Conservation (phyloP, 306 rosid species). For the Sicyos edulis region DNA sequence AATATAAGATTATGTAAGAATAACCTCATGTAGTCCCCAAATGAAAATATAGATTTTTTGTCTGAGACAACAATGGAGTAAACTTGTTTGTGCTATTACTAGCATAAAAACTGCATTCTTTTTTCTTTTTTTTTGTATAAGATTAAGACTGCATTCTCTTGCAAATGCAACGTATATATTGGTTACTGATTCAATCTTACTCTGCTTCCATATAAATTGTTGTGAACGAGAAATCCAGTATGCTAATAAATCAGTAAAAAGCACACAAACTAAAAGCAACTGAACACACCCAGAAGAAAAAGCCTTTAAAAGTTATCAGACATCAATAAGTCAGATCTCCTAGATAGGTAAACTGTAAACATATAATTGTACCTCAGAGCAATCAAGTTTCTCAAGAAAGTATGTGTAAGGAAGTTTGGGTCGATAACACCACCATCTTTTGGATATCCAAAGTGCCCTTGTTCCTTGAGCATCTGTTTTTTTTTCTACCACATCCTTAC, state of each 20-base stretch:
- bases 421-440: constrained; percentile 98
- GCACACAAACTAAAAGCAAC: not conserved
- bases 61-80: not conserved
- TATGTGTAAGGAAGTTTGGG: constrained; percentile 86
- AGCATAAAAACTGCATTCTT: not conserved
- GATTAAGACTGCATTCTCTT: constrained; percentile 2
- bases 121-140: too few relatives aligned
- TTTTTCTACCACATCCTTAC: constrained; percentile 73
- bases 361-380: constrained; percentile 64
- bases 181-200: not conserved
- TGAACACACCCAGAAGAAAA: not conserved
- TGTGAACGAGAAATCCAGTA: not conserved
- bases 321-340: constrained; percentile 12
- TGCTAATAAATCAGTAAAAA: not conserved
- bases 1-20: not conserved
- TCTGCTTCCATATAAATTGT: not conserved
- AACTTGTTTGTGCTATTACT: constrained; percentile 1
- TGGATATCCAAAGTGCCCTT: constrained; percentile 79
- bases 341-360: constrained; percentile 20
- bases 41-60: not conserved
- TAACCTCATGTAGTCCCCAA: not conserved
- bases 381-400: constrained; percentile 80
- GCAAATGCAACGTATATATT: not conserved
- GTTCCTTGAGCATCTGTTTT: constrained; percentile 51
- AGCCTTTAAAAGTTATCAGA: constrained; percentile 4